phyloP scores from a whole-genome alignment of 495 filamentous ascomycete genomes.

The Penicillium steckii region DNA sequence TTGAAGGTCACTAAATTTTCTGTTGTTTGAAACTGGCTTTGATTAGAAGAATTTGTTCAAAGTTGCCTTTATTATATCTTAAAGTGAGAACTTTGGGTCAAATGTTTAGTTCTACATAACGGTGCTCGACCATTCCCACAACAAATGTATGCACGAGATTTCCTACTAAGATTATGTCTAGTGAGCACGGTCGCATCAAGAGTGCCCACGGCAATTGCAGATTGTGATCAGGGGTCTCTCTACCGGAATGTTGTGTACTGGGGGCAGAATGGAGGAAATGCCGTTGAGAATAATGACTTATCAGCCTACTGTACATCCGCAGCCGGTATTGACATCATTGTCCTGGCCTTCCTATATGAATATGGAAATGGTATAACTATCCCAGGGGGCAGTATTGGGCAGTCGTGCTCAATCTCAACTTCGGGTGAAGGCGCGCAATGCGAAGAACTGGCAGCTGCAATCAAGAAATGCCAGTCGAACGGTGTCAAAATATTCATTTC shows the following conservation, averaged over 20 bases:
- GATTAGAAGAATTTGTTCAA: too few species aligned
- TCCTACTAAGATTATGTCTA: too few species aligned
- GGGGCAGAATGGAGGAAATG: slow-evolving; percentile 45
- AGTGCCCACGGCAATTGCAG: not conserved
- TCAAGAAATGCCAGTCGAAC: slow-evolving; percentile 47
- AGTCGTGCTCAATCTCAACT: slow-evolving; percentile 20
- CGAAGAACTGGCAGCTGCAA: slow-evolving; percentile 41
- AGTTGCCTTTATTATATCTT: too few species aligned
- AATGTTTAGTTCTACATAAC: too few species aligned
- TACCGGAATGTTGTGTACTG: slow-evolving; percentile 46
- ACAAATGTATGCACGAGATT: too few species aligned
- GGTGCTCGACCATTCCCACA: too few species aligned
- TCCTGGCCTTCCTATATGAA: slow-evolving; percentile 51
- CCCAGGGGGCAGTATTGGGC: slow-evolving; percentile 27
- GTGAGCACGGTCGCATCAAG: too few species aligned
- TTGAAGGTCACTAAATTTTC: too few species aligned
- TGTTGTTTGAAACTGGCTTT: too few species aligned
- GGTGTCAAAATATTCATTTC: slow-evolving; percentile 52
- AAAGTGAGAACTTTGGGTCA: too few species aligned
- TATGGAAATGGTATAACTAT: slow-evolving; percentile 31
- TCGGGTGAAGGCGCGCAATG: slow-evolving; percentile 35
- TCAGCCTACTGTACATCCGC: slow-evolving; percentile 36
- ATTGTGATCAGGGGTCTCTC: not conserved
- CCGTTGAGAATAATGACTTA: slow-evolving; percentile 44
- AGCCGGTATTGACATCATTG: slow-evolving; percentile 48